Evolutionary conservation across 306 rosid species (phyloP).

Genomic region (Oemleria cerasiformis): DNA sequence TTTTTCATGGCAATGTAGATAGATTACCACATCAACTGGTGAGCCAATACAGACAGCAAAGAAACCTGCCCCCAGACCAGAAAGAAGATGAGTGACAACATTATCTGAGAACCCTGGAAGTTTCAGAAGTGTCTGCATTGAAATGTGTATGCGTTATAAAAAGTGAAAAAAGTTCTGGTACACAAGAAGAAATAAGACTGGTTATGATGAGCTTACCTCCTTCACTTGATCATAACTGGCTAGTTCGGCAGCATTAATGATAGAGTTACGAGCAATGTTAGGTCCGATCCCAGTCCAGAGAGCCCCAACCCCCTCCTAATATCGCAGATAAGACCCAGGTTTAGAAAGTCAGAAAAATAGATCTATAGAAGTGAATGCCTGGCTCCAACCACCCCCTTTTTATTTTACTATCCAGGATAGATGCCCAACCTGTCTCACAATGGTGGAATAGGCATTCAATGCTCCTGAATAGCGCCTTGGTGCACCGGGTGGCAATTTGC

Average conservation of each 20-base stretch:
- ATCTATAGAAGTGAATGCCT: conserved; percentile 12
- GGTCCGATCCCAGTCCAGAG: conserved; percentile 99
- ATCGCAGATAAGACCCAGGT: conserved; percentile 5
- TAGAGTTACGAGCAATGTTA: conserved; percentile 86
- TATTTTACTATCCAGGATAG: conserved; percentile 14
- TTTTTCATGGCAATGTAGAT: conserved; percentile 7
- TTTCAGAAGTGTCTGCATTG: conserved; percentile 82
- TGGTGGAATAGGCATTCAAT: conserved; percentile 90
- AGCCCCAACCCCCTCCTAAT: conserved; percentile 82
- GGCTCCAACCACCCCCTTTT: background rate
- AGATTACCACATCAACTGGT: conserved; percentile 93
- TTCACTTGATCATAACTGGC: conserved; percentile 99
- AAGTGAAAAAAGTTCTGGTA: conserved; percentile 1
- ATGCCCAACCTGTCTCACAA: conserved; percentile 65
- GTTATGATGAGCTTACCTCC: conserved; percentile 39
- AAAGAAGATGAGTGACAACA: conserved; percentile 76
- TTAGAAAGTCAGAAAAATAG: conserved; percentile 15
- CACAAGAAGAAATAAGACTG: conserved; percentile 16
- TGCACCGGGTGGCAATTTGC: conserved; percentile 81
- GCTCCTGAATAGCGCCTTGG: conserved; percentile 94
- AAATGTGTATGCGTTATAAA: conserved; percentile 10
- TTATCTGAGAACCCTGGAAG: conserved; percentile 93
- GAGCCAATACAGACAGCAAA: conserved; percentile 97
- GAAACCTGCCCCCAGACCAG: conserved; percentile 97
- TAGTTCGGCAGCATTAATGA: conserved; percentile 95